Evolutionary conservation across 169 alveolate genomes (phyloP).

Genomic region (Plasmodium falciparum): DNA sequence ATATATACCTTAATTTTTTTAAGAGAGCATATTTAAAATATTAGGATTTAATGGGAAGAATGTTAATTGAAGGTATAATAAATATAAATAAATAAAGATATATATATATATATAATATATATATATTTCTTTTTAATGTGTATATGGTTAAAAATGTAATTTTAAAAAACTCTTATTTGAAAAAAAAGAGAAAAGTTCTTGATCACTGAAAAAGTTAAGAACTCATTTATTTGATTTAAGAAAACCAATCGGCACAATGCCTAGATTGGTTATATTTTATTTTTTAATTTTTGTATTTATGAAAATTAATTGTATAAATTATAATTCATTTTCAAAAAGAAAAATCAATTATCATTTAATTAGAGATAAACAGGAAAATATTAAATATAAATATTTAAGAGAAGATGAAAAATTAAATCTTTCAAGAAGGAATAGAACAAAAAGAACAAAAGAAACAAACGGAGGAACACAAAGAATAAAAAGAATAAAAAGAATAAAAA

Average conservation of each 20-base stretch:
- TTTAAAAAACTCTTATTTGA: too few relatives aligned
- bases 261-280: not conserved
- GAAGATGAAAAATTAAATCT: not conserved
- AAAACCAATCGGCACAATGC: too few relatives aligned
- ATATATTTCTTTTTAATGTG: not conserved
- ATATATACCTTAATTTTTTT: too few relatives aligned
- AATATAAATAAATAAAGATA: not conserved
- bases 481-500: not conserved
- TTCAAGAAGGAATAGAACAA: not conserved
- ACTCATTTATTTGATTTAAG: too few relatives aligned
- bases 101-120: not conserved
- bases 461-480: not conserved
- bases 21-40: too few relatives aligned
- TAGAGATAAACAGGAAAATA: not conserved
- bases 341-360: not conserved
- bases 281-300: not conserved
- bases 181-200: too few relatives aligned
- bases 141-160: too few relatives aligned
- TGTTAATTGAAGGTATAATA: not conserved
- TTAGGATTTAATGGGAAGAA: too few relatives aligned
- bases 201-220: too few relatives aligned
- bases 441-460: not conserved
- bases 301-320: conserved; percentile 7
- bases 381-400: not conserved
- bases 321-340: conserved; percentile 7